phyloP scores from a whole-genome alignment of 1,284 basidiomycete genomes.

The Rhodotorula sp. region DNA sequence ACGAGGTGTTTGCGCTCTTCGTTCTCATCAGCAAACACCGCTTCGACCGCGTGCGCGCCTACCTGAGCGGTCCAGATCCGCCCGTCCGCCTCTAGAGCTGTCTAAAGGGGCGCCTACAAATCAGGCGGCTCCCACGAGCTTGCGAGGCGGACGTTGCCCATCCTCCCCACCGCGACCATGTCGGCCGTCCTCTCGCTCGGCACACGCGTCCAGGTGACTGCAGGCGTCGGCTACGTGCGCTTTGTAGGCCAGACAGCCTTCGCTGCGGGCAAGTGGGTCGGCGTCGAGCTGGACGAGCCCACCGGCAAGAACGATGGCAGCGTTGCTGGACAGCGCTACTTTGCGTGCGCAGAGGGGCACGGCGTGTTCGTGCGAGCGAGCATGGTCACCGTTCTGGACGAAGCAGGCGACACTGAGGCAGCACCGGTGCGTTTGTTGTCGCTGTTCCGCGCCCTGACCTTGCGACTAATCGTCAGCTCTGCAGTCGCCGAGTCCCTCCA shows the following conservation, averaged over 20 bases:
- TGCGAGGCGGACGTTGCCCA: no score
- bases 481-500: not conserved
- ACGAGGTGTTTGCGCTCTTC: no score
- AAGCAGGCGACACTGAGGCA: not conserved
- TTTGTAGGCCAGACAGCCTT: slow-evolving; percentile 84
- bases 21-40: no score
- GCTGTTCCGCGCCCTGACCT: no score
- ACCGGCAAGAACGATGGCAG: slow-evolving; percentile 96
- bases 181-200: slow-evolving; percentile 55
- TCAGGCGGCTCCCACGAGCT: no score
- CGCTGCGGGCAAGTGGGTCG: slow-evolving; percentile 88
- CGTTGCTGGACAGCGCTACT: slow-evolving; percentile 80
- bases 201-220: slow-evolving; percentile 70
- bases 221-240: slow-evolving; percentile 79
- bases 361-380: slow-evolving; percentile 90
- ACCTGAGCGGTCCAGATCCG: no score
- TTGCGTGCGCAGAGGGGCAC: slow-evolving; percentile 68
- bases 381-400: slow-evolving; percentile 68
- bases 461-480: not conserved
- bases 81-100: no score
- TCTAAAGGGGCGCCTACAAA: no score
- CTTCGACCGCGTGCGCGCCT: no score
- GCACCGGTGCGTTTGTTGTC: not conserved
- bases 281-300: slow-evolving; percentile 72
- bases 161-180: slow-evolving; percentile 4